Evolutionary conservation across 768 basidiomycete genomes (phyloP), one percentile per base, ranked within the genome.

Genomic region (Phylloporus scabripes): DNA sequence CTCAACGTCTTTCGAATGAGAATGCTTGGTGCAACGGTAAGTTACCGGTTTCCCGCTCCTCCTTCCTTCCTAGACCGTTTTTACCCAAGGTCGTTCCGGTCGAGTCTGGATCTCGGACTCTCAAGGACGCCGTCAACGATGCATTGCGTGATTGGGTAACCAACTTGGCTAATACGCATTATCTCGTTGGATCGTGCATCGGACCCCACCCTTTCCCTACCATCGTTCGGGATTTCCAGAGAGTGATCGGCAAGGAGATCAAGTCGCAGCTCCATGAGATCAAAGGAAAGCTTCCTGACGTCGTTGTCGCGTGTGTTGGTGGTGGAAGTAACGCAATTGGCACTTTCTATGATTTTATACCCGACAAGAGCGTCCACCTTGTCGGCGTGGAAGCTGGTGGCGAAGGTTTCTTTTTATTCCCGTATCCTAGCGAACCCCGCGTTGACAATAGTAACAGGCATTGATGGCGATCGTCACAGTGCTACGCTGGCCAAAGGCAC

Each of bases 171-270:
- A 91, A 75, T 5, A 98, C 95, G 1, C 93, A 98, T 70, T 99
- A 97, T 71, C 82, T 97, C 56, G 91, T 99, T 53, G 96, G 96
- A 26, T 97, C 94, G 14, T 92, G 83, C 37, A 97, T 99, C 56
- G 96, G 96, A 14, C 96, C 96, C 3, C 94, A 97, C 67, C 96
- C 96, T 2, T 98, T 99, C 82, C 96, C 96, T 2, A 98, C 96
- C 18, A 91, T 99, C 50, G 96, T 99, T 37, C 86, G 96, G 41
- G 96, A 99, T 69, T 98, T 94, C 80, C 96, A 99, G 65, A 83
- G 85, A 56, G 80, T 98, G 32, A 99, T 99, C 57, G 87, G 95
- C 3, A 74, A 85, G 63, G 96, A 99, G 71, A 96, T 98, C 72
- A 98, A 92, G 70, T 70, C 71, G 15, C 96, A 98, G 68, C 66